Evolutionary conservation across 257 asterid species (phyloP).

Genomic region (Catharanthus roseus): DNA sequence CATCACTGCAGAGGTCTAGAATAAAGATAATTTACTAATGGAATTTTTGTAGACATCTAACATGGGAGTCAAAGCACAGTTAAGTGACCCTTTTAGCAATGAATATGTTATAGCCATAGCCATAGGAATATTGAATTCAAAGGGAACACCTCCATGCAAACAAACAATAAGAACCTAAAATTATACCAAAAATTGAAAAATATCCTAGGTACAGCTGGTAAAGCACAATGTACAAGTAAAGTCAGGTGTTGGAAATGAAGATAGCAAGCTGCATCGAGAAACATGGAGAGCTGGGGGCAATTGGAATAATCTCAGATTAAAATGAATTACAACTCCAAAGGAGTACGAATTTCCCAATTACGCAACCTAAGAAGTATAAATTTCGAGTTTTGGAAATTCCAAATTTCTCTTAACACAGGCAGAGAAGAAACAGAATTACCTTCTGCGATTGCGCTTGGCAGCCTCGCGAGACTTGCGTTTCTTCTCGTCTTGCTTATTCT

Average conservation of each 20-base stretch:
- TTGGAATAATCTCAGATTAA: neutral
- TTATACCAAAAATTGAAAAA: neutral
- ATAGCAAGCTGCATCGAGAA: neutral
- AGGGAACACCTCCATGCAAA: neutral
- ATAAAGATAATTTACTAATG: neutral
- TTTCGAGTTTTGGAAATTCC: neutral
- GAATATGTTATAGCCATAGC: no score
- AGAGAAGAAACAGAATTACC: slow-evolving; percentile 28
- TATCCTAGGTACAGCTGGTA: neutral
- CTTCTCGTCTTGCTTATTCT: slow-evolving; percentile 77
- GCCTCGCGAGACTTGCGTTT: slow-evolving; percentile 86
- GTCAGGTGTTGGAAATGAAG: neutral
- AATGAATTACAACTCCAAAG: neutral
- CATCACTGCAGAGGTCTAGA: neutral
- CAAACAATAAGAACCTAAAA: neutral
- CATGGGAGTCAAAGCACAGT: neutral
- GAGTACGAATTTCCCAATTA: neutral
- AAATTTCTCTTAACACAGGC: neutral
- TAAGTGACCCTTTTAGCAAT: neutral
- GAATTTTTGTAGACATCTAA: neutral
- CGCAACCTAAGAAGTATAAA: neutral
- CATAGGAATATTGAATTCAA: neutral
- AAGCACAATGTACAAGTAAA: neutral
- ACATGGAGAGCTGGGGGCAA: neutral
- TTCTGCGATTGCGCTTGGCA: slow-evolving; percentile 80